Base-by-base conservation (phyloP, 352 stramenopile genomes). In the Globisporangium paddicum region DNA sequence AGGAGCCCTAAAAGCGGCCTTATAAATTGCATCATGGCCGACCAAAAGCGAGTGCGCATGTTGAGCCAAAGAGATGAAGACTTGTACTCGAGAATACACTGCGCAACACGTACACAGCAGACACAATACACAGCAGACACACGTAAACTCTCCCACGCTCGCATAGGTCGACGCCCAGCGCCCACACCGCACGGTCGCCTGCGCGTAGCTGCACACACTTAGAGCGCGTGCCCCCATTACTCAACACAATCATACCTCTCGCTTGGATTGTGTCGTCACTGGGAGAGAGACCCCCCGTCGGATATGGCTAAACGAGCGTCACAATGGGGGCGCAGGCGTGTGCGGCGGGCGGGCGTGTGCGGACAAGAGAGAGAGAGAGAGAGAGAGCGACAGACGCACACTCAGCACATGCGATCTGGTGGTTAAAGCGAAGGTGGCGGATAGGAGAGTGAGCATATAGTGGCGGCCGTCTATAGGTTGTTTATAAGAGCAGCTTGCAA, bases 281-380 rank as follows among this genome's bases (percentile, higher is more conserved):
- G 57, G 54, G 58, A 48, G 44, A 44, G 28, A 59, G 28, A 52
- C 55, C 49, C 48, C 7, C n/a, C n/a, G 18, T 72, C 65, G 57
- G 66, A 72, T 72, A 55, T 68, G 65, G 65, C 65, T 72, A 72
- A 72, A 60, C 59, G 60, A 48, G 45, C 26, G 35, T 71, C 60
- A 60, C 23, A 56, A 54, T 66, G 44, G 45, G 48, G 40, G 44
- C 37, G 40, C 46, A 58, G 45, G 35, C 23, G 32, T 14, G 41
- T 30, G 44, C 13, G 13, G 23, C n/a, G 26, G 34, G 19, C 18
- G n/a, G 7, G 6, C 18, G 37, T 9, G 8, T 16, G 19, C 14
- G 38, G 21, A 7, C n/a, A 21, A 28, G 26, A 40, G 18, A 50
- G 23, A 38, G 19, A 46, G 48, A 56, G 25, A 41, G 47, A 54